Conservation (phyloP, 768 basidiomycete genomes). For the Lyophyllum shimeji region DNA sequence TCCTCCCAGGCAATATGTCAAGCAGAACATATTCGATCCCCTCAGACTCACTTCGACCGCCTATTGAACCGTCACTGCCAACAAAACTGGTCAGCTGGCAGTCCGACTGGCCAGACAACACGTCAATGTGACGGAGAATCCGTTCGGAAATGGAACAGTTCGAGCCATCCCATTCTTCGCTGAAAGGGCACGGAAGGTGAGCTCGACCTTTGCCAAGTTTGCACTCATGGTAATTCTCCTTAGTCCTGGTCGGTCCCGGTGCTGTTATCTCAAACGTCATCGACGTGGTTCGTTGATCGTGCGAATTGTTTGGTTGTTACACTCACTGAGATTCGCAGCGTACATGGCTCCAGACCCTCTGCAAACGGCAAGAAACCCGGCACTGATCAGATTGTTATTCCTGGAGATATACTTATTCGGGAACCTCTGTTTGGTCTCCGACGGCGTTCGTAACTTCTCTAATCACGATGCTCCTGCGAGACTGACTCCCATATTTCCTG, state of each 20-base stretch:
- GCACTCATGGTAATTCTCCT: no score
- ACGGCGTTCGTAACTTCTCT: no score
- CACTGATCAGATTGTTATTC: no score
- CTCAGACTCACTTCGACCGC: slow-evolving; percentile 28
- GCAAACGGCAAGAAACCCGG: no score
- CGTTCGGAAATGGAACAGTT: slow-evolving; percentile 7
- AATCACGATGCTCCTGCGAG: no score
- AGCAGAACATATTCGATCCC: slow-evolving; percentile 28
- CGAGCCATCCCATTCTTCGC: slow-evolving; percentile 20
- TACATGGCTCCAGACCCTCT: no score
- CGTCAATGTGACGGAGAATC: slow-evolving; percentile 9
- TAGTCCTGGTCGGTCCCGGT: slow-evolving; percentile 28
- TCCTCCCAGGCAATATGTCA: slow-evolving; percentile 30
- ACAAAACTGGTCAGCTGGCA: slow-evolving; percentile 25
- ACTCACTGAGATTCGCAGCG: no score
- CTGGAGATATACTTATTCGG: no score
- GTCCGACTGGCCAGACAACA: slow-evolving; percentile 23
- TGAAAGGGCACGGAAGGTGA: slow-evolving; percentile 22
- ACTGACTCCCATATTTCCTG: no score
- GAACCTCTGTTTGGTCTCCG: slow-evolving; percentile 13
- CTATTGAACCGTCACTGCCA: slow-evolving; percentile 26
- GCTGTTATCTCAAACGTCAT: slow-evolving; percentile 25
- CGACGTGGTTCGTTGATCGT: slow-evolving; percentile 18
- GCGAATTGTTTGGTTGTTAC: no score
- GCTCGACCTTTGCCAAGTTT: no score